Base-by-base conservation (phyloP, 257 asterid genomes). In the Salvia miltiorrhiza region DNA sequence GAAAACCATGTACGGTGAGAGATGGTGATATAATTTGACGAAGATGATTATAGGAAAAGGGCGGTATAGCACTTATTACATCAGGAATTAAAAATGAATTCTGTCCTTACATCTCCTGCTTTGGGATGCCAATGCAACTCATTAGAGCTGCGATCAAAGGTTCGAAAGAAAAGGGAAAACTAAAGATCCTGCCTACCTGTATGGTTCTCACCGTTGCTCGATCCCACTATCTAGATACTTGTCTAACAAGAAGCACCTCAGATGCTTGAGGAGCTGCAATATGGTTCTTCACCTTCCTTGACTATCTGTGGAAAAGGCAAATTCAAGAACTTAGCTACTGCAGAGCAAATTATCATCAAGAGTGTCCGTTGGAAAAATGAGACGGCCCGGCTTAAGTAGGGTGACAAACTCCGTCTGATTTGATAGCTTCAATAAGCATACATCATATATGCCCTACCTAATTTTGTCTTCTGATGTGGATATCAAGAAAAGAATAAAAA, bases 211-310 rank as follows among this genome's bases (percentile, higher is more conserved):
- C 77, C 65, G 50, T 56, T 75, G 77, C 75, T 73, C 24, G 74
- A 70, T 63, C 71, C 73, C 66, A 33, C 60, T 59, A 35, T 80
- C 83, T 76, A 78, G 55, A 57, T 65, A 63, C 76, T 76, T 75
- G 64, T 73, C 76, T 64, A 75, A 61, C 17, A 82, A 82, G 80
- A 76, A 72, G 67, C 70, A 12, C 3, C 79, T 64, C 28, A 83
- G 61, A 77, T 78, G 80, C 72, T 74, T 35, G 59, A 71, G 79
- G 56, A 89, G 90, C 72, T 67, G 80, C 62, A 70, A 69, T n/a
- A n/a, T 10, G 79, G 86, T 78, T 85, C 84, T 70, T 84, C 80
- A 13, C 82, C 87, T 78, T 84, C 85, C 64, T 78, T 75, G 30
- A 75, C 83, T 54, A 82, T 71, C 96, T 86, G 88, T 14, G 12